Percentiles rank a stretch among this genome's conserved stretches.
These are phyloP conservation scores for Suillus fuscotomentosus DNA, from an alignment of 768 basidiomycete species.

Conservation along the genomic window DNA sequence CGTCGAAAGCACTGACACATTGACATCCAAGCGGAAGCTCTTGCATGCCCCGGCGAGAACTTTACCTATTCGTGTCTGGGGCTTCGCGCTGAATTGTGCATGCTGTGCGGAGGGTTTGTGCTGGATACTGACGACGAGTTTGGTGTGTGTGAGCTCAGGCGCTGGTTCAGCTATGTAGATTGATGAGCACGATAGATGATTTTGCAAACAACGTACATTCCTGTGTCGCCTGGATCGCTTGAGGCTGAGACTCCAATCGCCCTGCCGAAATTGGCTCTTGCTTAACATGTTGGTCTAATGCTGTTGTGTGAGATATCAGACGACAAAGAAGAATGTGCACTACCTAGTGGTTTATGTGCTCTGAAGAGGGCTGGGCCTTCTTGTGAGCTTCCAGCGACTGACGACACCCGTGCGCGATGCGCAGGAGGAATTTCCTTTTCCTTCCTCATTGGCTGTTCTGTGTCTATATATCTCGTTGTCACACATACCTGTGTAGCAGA, in stretches of 20 bases:
- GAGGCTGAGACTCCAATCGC: neutral
- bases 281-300: neutral
- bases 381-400: neutral
- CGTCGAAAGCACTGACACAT: slow-evolving; percentile 14
- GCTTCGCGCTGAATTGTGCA: slow-evolving; percentile 30
- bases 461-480: neutral
- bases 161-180: neutral
- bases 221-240: neutral
- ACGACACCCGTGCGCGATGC: neutral
- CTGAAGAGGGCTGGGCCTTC: neutral
- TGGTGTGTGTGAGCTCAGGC: neutral
- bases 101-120: slow-evolving; percentile 29
- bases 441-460: neutral
- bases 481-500: neutral
- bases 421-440: neutral
- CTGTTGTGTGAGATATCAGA: neutral
- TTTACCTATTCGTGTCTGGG: slow-evolving; percentile 29
- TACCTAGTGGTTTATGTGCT: neutral
- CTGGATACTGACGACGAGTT: slow-evolving; percentile 26
- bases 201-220: neutral
- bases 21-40: slow-evolving; percentile 24
- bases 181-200: neutral
- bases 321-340: neutral
- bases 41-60: slow-evolving; percentile 27
- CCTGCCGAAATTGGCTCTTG: neutral